Conservation (phyloP, 225 moss, liverwort and hornwort species). For the Ulota crispa region DNA sequence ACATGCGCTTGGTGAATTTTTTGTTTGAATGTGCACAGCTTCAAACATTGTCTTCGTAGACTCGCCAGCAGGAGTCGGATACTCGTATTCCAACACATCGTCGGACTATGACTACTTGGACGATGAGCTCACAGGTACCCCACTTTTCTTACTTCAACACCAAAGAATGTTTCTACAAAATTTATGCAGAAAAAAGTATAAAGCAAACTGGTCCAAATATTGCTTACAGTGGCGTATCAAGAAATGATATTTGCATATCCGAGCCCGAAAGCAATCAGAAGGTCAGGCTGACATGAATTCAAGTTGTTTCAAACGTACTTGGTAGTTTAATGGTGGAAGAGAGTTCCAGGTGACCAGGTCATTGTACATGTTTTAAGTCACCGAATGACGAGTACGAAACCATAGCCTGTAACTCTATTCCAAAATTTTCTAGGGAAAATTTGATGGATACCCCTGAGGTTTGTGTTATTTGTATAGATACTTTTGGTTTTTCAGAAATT, state of each 20-base stretch:
- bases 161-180: not conserved
- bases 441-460: too few relatives aligned
- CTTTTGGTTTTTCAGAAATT: too few relatives aligned
- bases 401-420: not conserved
- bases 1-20: not conserved
- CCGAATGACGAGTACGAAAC: not conserved
- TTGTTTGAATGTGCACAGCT: conserved; percentile 31
- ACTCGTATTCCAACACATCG: conserved; percentile 77
- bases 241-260: not conserved
- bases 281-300: not conserved
- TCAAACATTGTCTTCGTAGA: conserved; percentile 81
- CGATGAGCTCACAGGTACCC: conserved; percentile 62
- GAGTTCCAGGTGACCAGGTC: not conserved
- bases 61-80: conserved; percentile 86
- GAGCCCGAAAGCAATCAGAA: not conserved
- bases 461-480: too few relatives aligned
- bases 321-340: not conserved
- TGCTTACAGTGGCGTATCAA: not conserved
- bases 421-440: not conserved
- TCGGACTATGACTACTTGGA: conserved; percentile 65
- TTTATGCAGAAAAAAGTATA: not conserved
- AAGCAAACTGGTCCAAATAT: too few relatives aligned
- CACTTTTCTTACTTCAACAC: not conserved
- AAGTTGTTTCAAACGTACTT: not conserved
- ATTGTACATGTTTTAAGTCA: not conserved